A percentile compares a stretch with the other conserved stretches of the same genome.
Conservation (phyloP, 192 early-diverging fungal genomes). For the Coemansia sp. region DNA sequence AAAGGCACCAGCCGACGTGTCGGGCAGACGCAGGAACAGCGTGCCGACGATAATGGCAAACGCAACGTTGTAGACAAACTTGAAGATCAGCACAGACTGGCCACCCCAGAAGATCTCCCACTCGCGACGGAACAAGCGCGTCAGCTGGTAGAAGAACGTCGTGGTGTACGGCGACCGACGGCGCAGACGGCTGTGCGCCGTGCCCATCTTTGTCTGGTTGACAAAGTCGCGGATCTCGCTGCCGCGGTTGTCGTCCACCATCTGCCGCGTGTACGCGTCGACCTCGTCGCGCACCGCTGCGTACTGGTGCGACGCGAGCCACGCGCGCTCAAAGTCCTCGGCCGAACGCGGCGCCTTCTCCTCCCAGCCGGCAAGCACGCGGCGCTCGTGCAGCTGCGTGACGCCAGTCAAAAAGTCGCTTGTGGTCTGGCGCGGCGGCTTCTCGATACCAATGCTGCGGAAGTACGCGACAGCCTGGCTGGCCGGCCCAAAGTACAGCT, state of each 20-base stretch:
- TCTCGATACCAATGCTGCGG: constrained; percentile 61
- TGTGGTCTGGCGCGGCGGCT: constrained; percentile 66
- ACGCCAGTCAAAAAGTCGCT: constrained; percentile 76
- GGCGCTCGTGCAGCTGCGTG: constrained; percentile 64
- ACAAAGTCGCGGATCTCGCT: constrained; percentile 53
- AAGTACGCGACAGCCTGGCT: constrained; percentile 65
- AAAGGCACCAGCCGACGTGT: constrained; percentile 66
- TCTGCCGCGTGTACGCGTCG: constrained; percentile 21
- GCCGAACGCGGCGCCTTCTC: constrained; percentile 58
- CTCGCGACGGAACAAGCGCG: constrained; percentile 64
- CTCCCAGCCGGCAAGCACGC: constrained; percentile 60
- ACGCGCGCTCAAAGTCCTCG: constrained; percentile 70
- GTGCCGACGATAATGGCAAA: constrained; percentile 76
- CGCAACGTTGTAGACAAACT: constrained; percentile 59
- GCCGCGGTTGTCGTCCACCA: not conserved
- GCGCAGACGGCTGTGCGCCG: constrained; percentile 53
- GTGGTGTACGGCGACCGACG: constrained; percentile 66
- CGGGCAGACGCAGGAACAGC: constrained; percentile 66
- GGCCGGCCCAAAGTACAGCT: constrained; percentile 71
- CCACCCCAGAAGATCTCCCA: constrained; percentile 64
- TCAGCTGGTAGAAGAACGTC: constrained; percentile 67
- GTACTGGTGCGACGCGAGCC: constrained; percentile 52
- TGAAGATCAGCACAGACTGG: constrained; percentile 48
- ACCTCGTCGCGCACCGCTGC: constrained; percentile 41
- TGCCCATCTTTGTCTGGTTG: constrained; percentile 58